These are phyloP conservation scores for Brasenia schreberi DNA, from an alignment of 164 flowering plant species.

Conservation along the genomic window DNA sequence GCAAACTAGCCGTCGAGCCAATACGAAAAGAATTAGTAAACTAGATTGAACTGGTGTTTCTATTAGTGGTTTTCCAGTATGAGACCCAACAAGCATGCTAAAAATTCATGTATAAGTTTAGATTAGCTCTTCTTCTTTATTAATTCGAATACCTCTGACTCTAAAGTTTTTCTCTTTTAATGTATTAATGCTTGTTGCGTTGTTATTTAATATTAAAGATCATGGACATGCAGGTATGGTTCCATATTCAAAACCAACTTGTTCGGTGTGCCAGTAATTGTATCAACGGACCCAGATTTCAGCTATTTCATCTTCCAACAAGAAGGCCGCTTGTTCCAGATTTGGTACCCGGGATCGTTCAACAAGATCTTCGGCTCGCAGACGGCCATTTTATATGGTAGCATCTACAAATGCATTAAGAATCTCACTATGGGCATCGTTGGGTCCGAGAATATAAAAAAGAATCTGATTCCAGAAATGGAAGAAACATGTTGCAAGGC, in stretches of 20 bases:
- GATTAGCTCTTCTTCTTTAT: too few relatives aligned
- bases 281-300: conserved; percentile 30
- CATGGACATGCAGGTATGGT: conserved; percentile 14
- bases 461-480: conserved; percentile 21
- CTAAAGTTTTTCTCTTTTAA: too few relatives aligned
- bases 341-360: conserved; percentile 29
- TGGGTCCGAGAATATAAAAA: conserved; percentile 24
- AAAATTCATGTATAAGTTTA: too few relatives aligned
- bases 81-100: too few relatives aligned
- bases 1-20: too few relatives aligned
- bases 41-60: too few relatives aligned
- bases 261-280: conserved; percentile 22
- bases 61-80: too few relatives aligned
- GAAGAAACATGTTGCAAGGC: conserved; percentile 10
- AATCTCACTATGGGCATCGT: conserved; percentile 23
- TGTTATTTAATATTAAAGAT: too few relatives aligned
- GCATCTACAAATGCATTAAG: conserved; percentile 31
- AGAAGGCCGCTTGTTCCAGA: conserved; percentile 24
- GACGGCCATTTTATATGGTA: conserved; percentile 22
- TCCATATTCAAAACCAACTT: conserved; percentile 23
- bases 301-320: conserved; percentile 28
- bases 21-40: too few relatives aligned
- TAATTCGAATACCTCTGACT: too few relatives aligned
- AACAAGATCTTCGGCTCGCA: conserved; percentile 19
- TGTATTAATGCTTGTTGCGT: too few relatives aligned